Conservation (phyloP, 2,329 filamentous ascomycete genomes). For the Rachicladosporium sp. region DNA sequence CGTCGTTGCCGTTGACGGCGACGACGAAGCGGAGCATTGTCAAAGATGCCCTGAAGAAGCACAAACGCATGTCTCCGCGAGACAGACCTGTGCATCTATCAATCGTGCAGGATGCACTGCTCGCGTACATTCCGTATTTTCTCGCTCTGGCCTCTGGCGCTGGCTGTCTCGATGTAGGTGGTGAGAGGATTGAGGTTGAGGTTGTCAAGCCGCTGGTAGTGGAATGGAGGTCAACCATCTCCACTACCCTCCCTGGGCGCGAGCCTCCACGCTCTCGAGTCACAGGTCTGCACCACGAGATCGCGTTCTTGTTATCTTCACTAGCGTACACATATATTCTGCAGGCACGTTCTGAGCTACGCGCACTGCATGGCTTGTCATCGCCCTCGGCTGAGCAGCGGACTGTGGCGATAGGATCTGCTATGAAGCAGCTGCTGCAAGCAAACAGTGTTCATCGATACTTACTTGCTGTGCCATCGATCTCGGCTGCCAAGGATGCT, state of each 20-base stretch:
- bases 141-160: conserved; percentile 65
- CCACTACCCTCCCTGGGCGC: conserved; percentile 49
- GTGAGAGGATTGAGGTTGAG: conserved; percentile 56
- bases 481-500: conserved; percentile 34
- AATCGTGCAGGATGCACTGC: conserved; percentile 55
- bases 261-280: conserved; percentile 57
- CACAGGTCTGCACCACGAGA: conserved; percentile 66
- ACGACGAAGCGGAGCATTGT: conserved; percentile 76
- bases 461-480: conserved; percentile 38
- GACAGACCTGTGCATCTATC: conserved; percentile 61
- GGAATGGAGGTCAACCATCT: conserved; percentile 73
- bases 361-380: conserved; percentile 58
- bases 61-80: conserved; percentile 69
- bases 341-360: conserved; percentile 58
- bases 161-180: conserved; percentile 30
- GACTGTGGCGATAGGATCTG: conserved; percentile 54
- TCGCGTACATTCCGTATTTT: conserved; percentile 73
- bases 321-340: conserved; percentile 63
- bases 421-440: conserved; percentile 65
- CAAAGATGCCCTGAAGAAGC: conserved; percentile 70
- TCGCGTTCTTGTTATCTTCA: conserved; percentile 66
- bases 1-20: conserved; percentile 70
- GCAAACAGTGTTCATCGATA: conserved; percentile 69
- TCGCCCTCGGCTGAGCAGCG: conserved; percentile 54
- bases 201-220: conserved; percentile 54